Percentiles rank a stretch among this genome's conserved stretches.
Conservation (phyloP, 2,329 filamentous ascomycete species). For the Stachybotrys elegans region DNA sequence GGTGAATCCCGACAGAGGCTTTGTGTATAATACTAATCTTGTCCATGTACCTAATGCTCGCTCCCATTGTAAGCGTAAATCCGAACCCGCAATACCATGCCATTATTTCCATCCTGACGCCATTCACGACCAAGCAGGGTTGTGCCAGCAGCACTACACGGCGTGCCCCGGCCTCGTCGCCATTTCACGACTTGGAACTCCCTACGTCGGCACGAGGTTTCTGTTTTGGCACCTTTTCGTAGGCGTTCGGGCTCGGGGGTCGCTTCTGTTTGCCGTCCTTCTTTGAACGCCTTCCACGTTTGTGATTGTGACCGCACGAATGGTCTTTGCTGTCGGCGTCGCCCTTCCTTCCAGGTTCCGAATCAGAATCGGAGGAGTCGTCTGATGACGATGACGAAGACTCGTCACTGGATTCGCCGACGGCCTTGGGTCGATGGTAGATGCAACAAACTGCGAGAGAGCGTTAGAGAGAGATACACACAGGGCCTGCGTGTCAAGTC, state of each 20-base stretch:
- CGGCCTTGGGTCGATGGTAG: conserved; percentile 79
- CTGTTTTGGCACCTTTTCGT: conserved; percentile 63
- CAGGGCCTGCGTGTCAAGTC: conserved; percentile 2
- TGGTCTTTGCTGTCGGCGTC: conserved; percentile 29
- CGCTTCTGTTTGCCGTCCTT: conserved; percentile 33
- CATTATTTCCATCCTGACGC: too few relatives aligned
- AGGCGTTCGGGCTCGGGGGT: conserved; percentile 70
- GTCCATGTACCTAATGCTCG: too few relatives aligned
- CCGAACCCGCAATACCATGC: too few relatives aligned
- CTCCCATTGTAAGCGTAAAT: too few relatives aligned
- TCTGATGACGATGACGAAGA: conserved; percentile 54
- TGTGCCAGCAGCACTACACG: too few relatives aligned
- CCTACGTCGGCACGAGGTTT: conserved; percentile 24
- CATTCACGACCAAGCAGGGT: too few relatives aligned
- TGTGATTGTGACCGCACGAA: conserved; percentile 31
- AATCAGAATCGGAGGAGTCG: conserved; percentile 41
- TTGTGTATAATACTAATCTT: too few relatives aligned
- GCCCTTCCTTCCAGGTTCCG: conserved; percentile 19
- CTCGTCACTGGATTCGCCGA: conserved; percentile 76
- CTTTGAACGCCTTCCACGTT: conserved; percentile 19
- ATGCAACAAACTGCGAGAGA: conserved; percentile 92
- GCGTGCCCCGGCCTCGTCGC: too few relatives aligned
- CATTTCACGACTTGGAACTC: conserved; percentile 17
- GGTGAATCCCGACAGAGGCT: too few relatives aligned
- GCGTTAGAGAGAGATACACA: neutral